Percentiles rank a stretch among this genome's conserved stretches.
These are phyloP conservation scores for Teunomyces panamensis DNA, from an alignment of 805 yeast species.

Conservation along the genomic window DNA sequence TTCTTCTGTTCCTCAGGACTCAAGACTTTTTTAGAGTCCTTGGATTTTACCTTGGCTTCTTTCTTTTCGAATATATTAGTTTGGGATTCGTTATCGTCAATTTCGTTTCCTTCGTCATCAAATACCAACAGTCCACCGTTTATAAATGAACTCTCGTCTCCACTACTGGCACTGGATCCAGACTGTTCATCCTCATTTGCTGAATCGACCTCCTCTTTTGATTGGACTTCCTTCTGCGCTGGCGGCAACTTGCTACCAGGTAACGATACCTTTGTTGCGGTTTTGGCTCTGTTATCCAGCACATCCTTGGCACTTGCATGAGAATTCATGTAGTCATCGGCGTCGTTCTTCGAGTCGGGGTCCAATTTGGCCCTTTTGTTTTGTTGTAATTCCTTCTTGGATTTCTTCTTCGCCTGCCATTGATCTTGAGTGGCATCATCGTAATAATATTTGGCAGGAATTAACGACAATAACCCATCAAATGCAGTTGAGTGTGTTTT, in stretches of 20 bases:
- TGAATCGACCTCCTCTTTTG: constrained; percentile 12
- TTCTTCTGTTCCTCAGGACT: constrained; percentile 49
- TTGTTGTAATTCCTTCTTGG: constrained; percentile 58
- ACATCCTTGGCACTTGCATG: constrained; percentile 60
- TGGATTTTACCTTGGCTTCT: constrained; percentile 9
- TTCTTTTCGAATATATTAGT: constrained; percentile 4
- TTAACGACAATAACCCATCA: constrained; percentile 82
- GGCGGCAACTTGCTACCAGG: constrained; percentile 21
- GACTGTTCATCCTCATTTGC: constrained; percentile 14
- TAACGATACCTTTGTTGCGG: constrained; percentile 49
- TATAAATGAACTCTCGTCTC: constrained; percentile 10
- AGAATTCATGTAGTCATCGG: constrained; percentile 39
- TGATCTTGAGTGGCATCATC: constrained; percentile 88
- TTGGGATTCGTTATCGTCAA: constrained; percentile 12
- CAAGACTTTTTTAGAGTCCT: constrained; percentile 23
- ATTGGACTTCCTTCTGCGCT: constrained; percentile 17
- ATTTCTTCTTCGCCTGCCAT: constrained; percentile 82
- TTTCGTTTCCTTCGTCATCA: constrained; percentile 70
- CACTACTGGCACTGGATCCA: constrained; percentile 22
- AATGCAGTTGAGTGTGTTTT: constrained; percentile 79
- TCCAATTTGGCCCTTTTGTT: constrained; percentile 73
- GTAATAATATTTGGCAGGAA: constrained; percentile 91
- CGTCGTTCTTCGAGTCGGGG: constrained; percentile 50
- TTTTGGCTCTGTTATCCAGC: constrained; percentile 50
- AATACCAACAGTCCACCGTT: constrained; percentile 43